Evolutionary conservation across 1,284 basidiomycete species (phyloP).

Genomic region (Tranzscheliella williamsii): DNA sequence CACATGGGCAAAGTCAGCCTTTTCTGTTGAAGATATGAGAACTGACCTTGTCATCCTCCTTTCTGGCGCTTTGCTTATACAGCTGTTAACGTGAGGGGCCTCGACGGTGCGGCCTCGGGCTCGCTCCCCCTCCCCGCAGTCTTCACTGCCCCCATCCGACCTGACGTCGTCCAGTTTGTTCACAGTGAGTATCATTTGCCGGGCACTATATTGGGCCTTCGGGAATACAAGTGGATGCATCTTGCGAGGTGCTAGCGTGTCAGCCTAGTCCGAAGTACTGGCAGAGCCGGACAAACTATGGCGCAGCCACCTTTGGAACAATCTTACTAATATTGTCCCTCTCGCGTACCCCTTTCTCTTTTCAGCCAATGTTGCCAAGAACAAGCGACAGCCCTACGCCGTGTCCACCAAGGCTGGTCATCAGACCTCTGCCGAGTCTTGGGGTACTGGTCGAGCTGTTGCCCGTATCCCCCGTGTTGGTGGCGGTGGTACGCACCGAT

Average conservation of each 20-base stretch:
- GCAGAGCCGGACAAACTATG: no score
- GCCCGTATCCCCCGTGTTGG: slow-evolving; percentile 99
- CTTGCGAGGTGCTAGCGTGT: no score
- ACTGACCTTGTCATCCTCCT: no score
- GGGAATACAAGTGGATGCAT: no score
- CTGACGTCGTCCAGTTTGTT: slow-evolving; percentile 96
- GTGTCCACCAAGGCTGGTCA: slow-evolving; percentile 98
- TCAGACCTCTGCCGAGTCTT: slow-evolving; percentile 98
- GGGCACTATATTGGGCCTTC: no score
- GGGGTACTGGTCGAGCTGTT: slow-evolving; percentile 99
- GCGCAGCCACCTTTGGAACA: no score
- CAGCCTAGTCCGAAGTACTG: no score
- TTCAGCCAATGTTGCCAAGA: slow-evolving; percentile 95
- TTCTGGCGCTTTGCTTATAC: neutral
- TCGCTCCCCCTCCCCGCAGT: slow-evolving; percentile 94
- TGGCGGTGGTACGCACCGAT: slow-evolving; percentile 97
- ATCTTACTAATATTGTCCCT: no score
- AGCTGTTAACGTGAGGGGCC: slow-evolving; percentile 60
- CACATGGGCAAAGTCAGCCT: no score
- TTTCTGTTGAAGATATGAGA: no score
- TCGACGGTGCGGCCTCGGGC: slow-evolving; percentile 71
- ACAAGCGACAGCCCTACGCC: slow-evolving; percentile 95
- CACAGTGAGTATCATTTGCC: slow-evolving; percentile 77
- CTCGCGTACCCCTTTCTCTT: neutral
- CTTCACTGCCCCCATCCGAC: slow-evolving; percentile 95